Evolutionary conservation across 176 grass and related monocot genomes (phyloP).

Genomic region (Oryza rufipogon): DNA sequence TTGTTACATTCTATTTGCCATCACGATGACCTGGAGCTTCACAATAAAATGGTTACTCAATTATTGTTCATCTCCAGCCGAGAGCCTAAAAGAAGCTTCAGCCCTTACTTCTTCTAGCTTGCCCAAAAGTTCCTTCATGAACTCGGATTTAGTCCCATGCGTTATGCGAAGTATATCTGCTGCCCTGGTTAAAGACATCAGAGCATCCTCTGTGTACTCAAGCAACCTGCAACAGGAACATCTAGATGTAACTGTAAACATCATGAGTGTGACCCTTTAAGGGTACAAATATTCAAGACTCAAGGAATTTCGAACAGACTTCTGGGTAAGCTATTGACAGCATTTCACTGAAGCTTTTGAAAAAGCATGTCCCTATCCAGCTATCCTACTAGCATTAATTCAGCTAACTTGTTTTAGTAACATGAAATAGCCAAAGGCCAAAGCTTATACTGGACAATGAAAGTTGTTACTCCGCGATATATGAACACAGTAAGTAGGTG

Average conservation of each 20-base stretch:
- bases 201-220: conserved; percentile 72
- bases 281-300: neutral
- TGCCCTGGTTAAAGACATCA: conserved; percentile 74
- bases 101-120: conserved; percentile 76
- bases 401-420: neutral
- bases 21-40: conserved; percentile 15
- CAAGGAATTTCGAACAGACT: neutral
- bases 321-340: neutral
- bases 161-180: conserved; percentile 81
- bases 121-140: conserved; percentile 79
- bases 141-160: conserved; percentile 68
- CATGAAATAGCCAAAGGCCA: neutral
- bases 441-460: conserved; percentile 14
- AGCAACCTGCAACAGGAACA: conserved; percentile 57
- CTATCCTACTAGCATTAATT: conserved; percentile 8
- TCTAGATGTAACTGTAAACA: conserved; percentile 8
- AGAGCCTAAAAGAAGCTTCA: conserved; percentile 73
- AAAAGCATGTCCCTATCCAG: neutral
- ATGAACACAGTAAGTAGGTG: neutral
- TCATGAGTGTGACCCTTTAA: conserved; percentile 21
- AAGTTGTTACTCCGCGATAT: conserved; percentile 11
- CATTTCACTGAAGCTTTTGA: neutral
- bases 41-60: conserved; percentile 19
- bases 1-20: neutral
- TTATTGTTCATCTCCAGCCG: conserved; percentile 33